Evolutionary conservation across 192 early-diverging fungal genomes (phyloP), one percentile per base, ranked within the genome.

Genomic region (Lobulomyces angularis): DNA sequence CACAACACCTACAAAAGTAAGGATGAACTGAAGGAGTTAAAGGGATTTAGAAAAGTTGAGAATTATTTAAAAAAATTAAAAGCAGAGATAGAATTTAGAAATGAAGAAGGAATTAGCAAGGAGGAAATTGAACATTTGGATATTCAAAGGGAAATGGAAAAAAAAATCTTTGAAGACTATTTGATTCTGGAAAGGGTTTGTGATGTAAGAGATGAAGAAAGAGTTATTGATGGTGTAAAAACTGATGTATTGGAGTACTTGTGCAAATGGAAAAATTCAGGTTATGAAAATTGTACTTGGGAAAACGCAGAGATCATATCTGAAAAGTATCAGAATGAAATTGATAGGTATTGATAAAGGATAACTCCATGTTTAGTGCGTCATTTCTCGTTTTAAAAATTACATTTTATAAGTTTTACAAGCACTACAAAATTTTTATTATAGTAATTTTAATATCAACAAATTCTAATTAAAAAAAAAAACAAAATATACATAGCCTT

Each of bases 271-370:
- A 78, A 79, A 48, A 72, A 81, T 7, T 56, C 97, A 20, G 69
- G 81, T 27, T 95, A 99, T 54, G 72, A 81, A 50, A 71, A 88
- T 32, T 80, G 79, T 41, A 90, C 93, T 2, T 99, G 90, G 90
- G 90, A 97, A 43, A 53, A 71, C 0, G 79, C 72, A 26, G 76
- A 86, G 27, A 58, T 71, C 29, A 77, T 86, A 33, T 58, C 69
- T 5, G 36, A 56, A 0, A 78, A 83, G 4, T 77, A 74, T 48
- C 88, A 95, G 47, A 61, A 62, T 3, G 75, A 86, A 48, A 88
- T 99, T 26, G 90, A 93, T 49, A 78, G 70, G 12, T 96, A 72
- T 45, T 46, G n/a, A n/a, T n/a, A n/a, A n/a, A n/a, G n/a, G n/a
- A n/a, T n/a, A n/a, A n/a, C n/a, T n/a, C n/a, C n/a, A n/a, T n/a